These are phyloP conservation scores for Melampsora abietis-canadensis DNA, from an alignment of 1,284 basidiomycete species.

Conservation along the genomic window DNA sequence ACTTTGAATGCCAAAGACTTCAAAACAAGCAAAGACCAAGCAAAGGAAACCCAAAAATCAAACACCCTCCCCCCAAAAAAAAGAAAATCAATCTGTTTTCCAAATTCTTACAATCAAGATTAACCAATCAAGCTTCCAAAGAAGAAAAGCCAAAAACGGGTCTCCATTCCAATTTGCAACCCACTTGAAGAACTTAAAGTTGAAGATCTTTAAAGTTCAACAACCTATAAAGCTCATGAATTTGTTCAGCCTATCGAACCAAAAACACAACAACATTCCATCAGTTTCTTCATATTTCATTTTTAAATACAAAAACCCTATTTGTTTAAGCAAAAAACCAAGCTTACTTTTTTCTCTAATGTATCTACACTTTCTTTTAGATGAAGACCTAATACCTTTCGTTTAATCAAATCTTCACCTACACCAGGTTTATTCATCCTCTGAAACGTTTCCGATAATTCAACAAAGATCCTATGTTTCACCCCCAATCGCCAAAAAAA, in stretches of 20 bases:
- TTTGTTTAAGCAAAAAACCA: neutral
- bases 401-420: conserved; percentile 9
- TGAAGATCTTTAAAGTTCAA: neutral
- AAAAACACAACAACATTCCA: too few relatives aligned
- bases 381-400: conserved; percentile 36
- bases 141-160: too few relatives aligned
- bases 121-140: too few relatives aligned
- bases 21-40: too few relatives aligned
- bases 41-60: too few relatives aligned
- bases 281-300: neutral
- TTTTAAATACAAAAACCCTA: too few relatives aligned
- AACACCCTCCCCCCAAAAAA: too few relatives aligned
- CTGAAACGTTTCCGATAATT: conserved; percentile 33
- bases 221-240: conserved; percentile 10
- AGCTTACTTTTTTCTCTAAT: conserved; percentile 35
- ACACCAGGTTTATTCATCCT: conserved; percentile 25
- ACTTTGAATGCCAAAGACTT: too few relatives aligned
- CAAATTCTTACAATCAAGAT: too few relatives aligned
- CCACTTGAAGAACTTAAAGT: neutral
- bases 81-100: too few relatives aligned
- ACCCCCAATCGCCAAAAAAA: too few relatives aligned
- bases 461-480: conserved; percentile 40
- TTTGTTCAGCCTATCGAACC: neutral
- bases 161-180: too few relatives aligned
- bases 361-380: conserved; percentile 40